A percentile compares a stretch with the other conserved stretches of the same genome.
These are phyloP conservation scores for Globisporangium paroecandrum DNA, from an alignment of 352 stramenopile species.

Conservation along the genomic window DNA sequence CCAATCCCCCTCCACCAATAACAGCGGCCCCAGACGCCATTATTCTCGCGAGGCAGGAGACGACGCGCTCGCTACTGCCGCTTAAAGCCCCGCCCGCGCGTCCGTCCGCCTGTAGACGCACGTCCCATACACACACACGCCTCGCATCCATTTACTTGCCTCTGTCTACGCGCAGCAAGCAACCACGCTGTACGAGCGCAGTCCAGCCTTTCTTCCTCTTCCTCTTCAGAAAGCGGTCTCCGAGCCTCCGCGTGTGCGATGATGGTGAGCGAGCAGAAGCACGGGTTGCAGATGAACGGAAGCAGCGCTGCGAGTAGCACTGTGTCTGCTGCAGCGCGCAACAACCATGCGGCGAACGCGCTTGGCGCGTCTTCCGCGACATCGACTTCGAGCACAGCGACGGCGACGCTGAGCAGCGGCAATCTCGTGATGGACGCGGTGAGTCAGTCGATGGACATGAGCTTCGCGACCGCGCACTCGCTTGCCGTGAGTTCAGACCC, in stretches of 20 bases:
- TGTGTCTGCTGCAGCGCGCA: not conserved
- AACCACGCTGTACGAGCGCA: not conserved
- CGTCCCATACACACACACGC: not conserved
- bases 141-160: not conserved
- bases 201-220: not conserved
- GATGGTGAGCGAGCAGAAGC: slow-evolving; percentile 42
- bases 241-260: slow-evolving; percentile 17
- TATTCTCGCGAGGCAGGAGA: slow-evolving; percentile 11
- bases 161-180: not conserved
- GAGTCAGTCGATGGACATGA: slow-evolving; percentile 16
- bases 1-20: slow-evolving; percentile 35
- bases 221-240: not conserved
- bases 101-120: not conserved
- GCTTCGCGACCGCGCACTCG: slow-evolving; percentile 11
- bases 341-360: slow-evolving; percentile 6
- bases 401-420: slow-evolving; percentile 2
- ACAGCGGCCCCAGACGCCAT: slow-evolving; percentile 1
- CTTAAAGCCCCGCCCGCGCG: not conserved
- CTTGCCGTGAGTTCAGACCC: slow-evolving; percentile 14
- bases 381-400: not conserved
- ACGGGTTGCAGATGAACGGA: slow-evolving; percentile 11
- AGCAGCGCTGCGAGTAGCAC: not conserved
- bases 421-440: not conserved
- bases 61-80: slow-evolving; percentile 12
- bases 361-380: slow-evolving; percentile 1